Base-by-base conservation (phyloP, 2,329 filamentous ascomycete genomes). In the Paraconiothyrium sp. region DNA sequence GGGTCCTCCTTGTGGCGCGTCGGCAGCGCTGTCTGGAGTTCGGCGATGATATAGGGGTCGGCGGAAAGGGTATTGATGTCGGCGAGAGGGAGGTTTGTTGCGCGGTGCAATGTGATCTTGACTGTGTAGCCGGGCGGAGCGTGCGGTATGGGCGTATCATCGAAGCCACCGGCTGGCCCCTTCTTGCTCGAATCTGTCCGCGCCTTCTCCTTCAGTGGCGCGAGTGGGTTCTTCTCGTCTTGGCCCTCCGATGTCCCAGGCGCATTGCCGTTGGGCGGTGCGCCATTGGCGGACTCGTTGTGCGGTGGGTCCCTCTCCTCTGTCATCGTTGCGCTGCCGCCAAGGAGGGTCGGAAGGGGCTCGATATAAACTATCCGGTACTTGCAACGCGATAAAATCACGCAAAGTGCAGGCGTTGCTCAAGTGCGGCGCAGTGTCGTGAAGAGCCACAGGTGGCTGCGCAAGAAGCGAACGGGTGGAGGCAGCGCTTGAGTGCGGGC, bases 1-100 rank as follows among this genome's bases (percentile, higher is more conserved):
- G 93, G 91, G 72, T 97, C 93, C 74, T 97, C 92, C 77, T 94
- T 94, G 80, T 97, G 93, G 39, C 93, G 84, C 68, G 87, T 89
- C 0, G 88, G 89, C n/a, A 93, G 81, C 20, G 84, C 82, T 1
- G 91, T 89, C 37, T 84, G 89, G 60, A 97, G 82, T n/a, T 92
- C 91, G 37, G 92, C 92, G 14, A 87, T 81, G 43, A 97, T 82
- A 75, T 89, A 98, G 0, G 94, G 93, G 76, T 98, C 94, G 2
- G 93, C 92, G 2, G 92, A 91, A 37, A 90, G 84, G 11, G 89
- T 88, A 71, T 88, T 86, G 69, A 97, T 82, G 78, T 98, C 94
- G 59, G 91, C 92, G 49, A 92, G 87, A 1, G 94, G 93, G 3
- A 98, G 86, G 74, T 97, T 93, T 63, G 84, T 83, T 0, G 94